phyloP scores from a whole-genome alignment of 176 grass and related monocot genomes.

The Oryza longistaminata region DNA sequence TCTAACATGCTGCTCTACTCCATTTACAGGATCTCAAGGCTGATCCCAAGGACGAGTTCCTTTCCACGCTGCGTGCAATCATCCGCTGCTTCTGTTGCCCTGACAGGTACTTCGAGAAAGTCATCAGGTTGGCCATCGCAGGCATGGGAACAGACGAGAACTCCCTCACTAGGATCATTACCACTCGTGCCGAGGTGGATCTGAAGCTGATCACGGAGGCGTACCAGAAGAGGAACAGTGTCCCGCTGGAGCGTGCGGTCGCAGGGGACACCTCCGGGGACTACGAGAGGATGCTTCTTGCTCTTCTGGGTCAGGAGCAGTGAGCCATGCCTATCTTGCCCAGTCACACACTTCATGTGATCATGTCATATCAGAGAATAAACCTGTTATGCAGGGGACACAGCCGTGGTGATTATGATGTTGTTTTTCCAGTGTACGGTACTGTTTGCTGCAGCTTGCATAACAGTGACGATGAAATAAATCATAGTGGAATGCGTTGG shows the following conservation, averaged over 20 bases:
- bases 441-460: slow-evolving; percentile 1
- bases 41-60: slow-evolving; percentile 85
- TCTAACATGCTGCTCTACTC: neutral
- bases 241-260: slow-evolving; percentile 57
- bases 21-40: slow-evolving; percentile 78
- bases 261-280: slow-evolving; percentile 69
- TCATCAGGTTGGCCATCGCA: slow-evolving; percentile 60
- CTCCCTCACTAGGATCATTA: slow-evolving; percentile 66
- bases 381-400: neutral
- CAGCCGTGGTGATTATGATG: neutral
- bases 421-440: neutral
- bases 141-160: slow-evolving; percentile 75
- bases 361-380: neutral
- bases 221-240: slow-evolving; percentile 82
- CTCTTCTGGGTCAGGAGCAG: slow-evolving; percentile 58
- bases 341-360: neutral
- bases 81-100: slow-evolving; percentile 73
- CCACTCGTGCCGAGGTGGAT: slow-evolving; percentile 90
- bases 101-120: slow-evolving; percentile 83
- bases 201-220: slow-evolving; percentile 71
- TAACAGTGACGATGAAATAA: slow-evolving; percentile 29
- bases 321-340: slow-evolving; percentile 1
- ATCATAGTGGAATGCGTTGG: neutral
- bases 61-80: slow-evolving; percentile 59
- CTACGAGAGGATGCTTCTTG: slow-evolving; percentile 82